phyloP scores from a whole-genome alignment of 2,329 filamentous ascomycete species.

The Stemphylium lycopersici region DNA sequence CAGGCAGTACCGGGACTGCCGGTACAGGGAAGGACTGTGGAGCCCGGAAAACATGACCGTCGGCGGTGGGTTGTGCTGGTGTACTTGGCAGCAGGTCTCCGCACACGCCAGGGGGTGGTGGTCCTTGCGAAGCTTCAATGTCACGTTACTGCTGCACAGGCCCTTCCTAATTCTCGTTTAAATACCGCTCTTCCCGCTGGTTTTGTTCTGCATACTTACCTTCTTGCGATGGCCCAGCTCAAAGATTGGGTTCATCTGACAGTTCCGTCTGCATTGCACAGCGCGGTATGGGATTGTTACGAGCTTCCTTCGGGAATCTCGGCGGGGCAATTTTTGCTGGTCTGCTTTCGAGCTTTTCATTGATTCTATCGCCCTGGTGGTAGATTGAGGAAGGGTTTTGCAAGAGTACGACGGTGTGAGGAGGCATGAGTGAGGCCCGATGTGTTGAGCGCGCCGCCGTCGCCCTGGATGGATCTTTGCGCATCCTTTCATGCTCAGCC shows the following conservation, averaged over 20 bases:
- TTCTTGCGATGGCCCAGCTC: constrained; percentile 44
- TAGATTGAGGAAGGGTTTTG: constrained; percentile 46
- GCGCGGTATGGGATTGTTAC: constrained; percentile 42
- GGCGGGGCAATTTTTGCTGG: constrained; percentile 43
- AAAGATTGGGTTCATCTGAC: constrained; percentile 38
- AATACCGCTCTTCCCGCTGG: neutral
- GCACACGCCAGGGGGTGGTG: constrained; percentile 2
- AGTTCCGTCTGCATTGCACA: constrained; percentile 48
- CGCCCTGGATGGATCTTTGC: too few relatives aligned
- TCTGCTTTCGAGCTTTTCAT: constrained; percentile 45
- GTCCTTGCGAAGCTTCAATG: neutral
- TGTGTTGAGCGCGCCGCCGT: too few relatives aligned
- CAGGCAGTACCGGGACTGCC: neutral
- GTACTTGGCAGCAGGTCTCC: neutral
- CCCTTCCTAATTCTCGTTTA: neutral
- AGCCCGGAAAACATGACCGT: neutral
- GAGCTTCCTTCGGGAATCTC: constrained; percentile 46
- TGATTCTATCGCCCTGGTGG: constrained; percentile 40
- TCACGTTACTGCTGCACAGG: constrained; percentile 1
- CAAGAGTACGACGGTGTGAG: neutral
- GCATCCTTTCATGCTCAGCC: too few relatives aligned
- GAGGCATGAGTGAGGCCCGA: too few relatives aligned
- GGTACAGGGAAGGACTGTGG: neutral
- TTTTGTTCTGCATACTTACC: constrained; percentile 33
- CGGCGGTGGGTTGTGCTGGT: neutral